Percentiles rank a stretch among this genome's conserved stretches.
Conservation (phyloP, 441 rosid genomes). For the Mallotus japonicus region DNA sequence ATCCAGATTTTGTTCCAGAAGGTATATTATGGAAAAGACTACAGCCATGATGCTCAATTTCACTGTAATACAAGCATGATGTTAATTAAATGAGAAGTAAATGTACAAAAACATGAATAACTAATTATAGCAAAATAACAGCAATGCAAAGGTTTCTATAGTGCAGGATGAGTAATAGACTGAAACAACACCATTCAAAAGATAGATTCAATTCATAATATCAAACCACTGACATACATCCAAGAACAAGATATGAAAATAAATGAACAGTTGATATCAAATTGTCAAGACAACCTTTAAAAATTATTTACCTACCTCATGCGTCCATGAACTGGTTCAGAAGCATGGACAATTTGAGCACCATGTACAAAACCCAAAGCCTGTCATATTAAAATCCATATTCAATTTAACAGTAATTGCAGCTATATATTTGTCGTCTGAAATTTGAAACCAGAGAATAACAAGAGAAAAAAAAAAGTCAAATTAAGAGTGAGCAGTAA, state of each 20-base stretch:
- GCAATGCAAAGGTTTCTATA: slow-evolving; percentile 6
- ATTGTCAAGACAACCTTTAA: slow-evolving; percentile 9
- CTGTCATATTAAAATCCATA: slow-evolving; percentile 38
- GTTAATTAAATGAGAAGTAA: slow-evolving; percentile 11
- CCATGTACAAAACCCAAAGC: slow-evolving; percentile 93
- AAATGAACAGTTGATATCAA: not conserved
- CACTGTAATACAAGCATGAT: slow-evolving; percentile 48
- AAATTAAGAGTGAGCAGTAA: slow-evolving; percentile 1
- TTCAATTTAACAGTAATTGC: slow-evolving; percentile 1
- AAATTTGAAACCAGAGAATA: not conserved
- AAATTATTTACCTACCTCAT: slow-evolving; percentile 57
- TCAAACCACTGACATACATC: not conserved
- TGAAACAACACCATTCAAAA: slow-evolving; percentile 13
- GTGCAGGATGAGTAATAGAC: not conserved
- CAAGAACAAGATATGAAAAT: not conserved
- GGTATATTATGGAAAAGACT: slow-evolving; percentile 71
- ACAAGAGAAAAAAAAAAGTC: not conserved
- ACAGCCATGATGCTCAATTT: slow-evolving; percentile 79
- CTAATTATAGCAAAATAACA: not conserved
- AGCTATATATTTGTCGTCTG: not conserved
- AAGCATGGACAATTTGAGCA: slow-evolving; percentile 81
- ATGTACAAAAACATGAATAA: slow-evolving; percentile 16
- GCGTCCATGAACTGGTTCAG: slow-evolving; percentile 95
- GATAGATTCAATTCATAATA: not conserved
- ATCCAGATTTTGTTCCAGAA: slow-evolving; percentile 77